phyloP scores from a whole-genome alignment of 2,329 filamentous ascomycete species.

The Trichoderma koningii region DNA sequence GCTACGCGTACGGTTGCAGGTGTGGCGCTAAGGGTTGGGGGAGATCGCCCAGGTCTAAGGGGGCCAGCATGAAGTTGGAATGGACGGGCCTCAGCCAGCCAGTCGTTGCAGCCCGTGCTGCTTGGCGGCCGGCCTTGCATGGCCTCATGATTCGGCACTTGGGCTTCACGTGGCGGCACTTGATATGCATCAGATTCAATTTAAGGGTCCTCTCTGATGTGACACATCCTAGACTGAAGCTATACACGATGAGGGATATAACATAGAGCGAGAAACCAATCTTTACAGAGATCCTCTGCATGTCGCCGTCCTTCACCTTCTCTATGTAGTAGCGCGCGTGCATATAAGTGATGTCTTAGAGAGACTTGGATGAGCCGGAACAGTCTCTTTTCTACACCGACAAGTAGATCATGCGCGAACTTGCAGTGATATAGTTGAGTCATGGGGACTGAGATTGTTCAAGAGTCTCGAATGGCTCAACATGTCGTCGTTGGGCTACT shows the following conservation, averaged over 20 bases:
- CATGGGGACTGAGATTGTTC: not conserved
- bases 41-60: not conserved
- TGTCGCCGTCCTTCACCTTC: not conserved
- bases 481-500: not conserved
- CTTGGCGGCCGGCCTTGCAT: not conserved
- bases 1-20: not conserved
- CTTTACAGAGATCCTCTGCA: not conserved
- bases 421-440: not conserved
- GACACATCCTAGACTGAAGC: not conserved
- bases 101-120: constrained; percentile 12
- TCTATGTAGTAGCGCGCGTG: not conserved
- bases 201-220: not conserved
- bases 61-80: not conserved
- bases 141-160: constrained; percentile 17
- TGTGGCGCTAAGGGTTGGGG: constrained; percentile 1
- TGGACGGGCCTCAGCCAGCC: not conserved
- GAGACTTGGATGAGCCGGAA: not conserved
- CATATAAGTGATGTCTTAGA: not conserved
- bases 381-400: not conserved
- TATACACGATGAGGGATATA: no score
- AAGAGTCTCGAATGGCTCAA: not conserved
- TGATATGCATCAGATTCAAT: not conserved
- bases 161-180: constrained; percentile 7
- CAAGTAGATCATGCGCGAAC: not conserved
- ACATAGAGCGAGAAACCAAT: not conserved